phyloP scores from a whole-genome alignment of 2,329 filamentous ascomycete species.

The Clonostachys sp. region DNA sequence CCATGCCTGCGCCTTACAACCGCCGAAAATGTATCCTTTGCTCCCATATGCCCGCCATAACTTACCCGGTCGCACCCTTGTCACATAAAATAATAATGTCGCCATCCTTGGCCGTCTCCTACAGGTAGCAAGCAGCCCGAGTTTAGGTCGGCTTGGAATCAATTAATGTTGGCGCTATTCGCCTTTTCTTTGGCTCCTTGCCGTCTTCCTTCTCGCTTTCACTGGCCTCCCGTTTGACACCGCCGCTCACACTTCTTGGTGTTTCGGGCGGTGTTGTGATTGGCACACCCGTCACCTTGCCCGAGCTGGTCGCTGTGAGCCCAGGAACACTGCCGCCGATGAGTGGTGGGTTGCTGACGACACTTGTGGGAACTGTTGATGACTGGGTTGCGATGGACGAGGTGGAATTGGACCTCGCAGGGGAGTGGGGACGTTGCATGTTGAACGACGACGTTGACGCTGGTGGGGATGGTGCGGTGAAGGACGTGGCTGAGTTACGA shows the following conservation, averaged over 20 bases:
- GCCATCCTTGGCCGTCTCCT: no score
- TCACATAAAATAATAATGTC: no score
- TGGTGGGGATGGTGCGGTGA: slow-evolving; percentile 52
- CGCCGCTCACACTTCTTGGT: slow-evolving; percentile 44
- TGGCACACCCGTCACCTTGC: slow-evolving; percentile 58
- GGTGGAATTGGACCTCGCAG: slow-evolving; percentile 78
- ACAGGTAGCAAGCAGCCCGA: no score
- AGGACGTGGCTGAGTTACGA: slow-evolving; percentile 52
- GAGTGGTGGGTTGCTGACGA: slow-evolving; percentile 74
- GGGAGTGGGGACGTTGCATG: slow-evolving; percentile 68
- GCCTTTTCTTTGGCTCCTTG: slow-evolving; percentile 60
- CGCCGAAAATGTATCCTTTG: no score
- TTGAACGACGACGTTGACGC: slow-evolving; percentile 38
- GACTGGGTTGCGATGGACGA: slow-evolving; percentile 73
- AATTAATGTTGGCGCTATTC: slow-evolving; percentile 61
- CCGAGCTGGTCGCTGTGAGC: slow-evolving; percentile 69
- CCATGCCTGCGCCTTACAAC: no score
- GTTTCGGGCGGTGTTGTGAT: slow-evolving; percentile 90
- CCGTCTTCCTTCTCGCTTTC: slow-evolving; percentile 49
- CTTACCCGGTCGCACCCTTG: no score
- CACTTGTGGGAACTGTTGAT: slow-evolving; percentile 32
- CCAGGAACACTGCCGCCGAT: slow-evolving; percentile 73
- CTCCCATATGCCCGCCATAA: no score
- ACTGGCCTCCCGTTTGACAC: slow-evolving; percentile 52
- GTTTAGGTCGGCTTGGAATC: no score